These are phyloP conservation scores for Cyclotella distinguenda DNA, from an alignment of 108 stramenopile species.

Conservation along the genomic window DNA sequence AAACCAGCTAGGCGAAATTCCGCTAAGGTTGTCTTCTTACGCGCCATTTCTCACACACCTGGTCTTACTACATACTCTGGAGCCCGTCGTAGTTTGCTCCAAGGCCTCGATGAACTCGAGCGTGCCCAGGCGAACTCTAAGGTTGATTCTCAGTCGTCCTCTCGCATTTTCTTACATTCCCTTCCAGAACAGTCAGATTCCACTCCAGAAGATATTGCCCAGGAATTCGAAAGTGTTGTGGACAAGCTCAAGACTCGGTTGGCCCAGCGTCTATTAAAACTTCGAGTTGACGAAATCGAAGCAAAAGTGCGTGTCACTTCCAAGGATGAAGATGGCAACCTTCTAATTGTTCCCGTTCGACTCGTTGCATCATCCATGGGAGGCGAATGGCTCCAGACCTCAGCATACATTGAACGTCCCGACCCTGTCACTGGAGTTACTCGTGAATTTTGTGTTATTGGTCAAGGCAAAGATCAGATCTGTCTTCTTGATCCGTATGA, in stretches of 20 bases:
- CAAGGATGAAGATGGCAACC: slow-evolving; percentile 60
- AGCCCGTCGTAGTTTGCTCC: slow-evolving; percentile 73
- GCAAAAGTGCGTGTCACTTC: slow-evolving; percentile 85
- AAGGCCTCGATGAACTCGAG: slow-evolving; percentile 95
- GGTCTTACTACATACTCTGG: slow-evolving; percentile 70
- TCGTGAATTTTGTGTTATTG: slow-evolving; percentile 86
- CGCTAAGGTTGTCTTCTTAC: slow-evolving; percentile 91
- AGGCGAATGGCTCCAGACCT: slow-evolving; percentile 92
- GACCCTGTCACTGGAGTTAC: slow-evolving; percentile 94
- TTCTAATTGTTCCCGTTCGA: slow-evolving; percentile 78
- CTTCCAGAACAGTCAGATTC: slow-evolving; percentile 79
- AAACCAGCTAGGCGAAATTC: slow-evolving; percentile 67
- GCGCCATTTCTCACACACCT: slow-evolving; percentile 89
- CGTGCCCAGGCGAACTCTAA: slow-evolving; percentile 90
- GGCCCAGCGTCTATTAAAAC: slow-evolving; percentile 89
- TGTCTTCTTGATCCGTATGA: slow-evolving; percentile 94
- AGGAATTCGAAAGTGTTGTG: slow-evolving; percentile 66
- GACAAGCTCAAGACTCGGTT: slow-evolving; percentile 77
- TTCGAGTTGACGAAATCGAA: slow-evolving; percentile 97
- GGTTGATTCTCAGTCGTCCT: slow-evolving; percentile 85
- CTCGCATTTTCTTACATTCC: slow-evolving; percentile 92
- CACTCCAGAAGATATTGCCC: slow-evolving; percentile 69
- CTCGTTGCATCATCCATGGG: slow-evolving; percentile 93
- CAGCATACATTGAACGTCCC: slow-evolving; percentile 90
- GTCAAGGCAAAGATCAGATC: slow-evolving; percentile 56